phyloP scores from a whole-genome alignment of 345 rosid species.

The Melaleuca alternifolia region DNA sequence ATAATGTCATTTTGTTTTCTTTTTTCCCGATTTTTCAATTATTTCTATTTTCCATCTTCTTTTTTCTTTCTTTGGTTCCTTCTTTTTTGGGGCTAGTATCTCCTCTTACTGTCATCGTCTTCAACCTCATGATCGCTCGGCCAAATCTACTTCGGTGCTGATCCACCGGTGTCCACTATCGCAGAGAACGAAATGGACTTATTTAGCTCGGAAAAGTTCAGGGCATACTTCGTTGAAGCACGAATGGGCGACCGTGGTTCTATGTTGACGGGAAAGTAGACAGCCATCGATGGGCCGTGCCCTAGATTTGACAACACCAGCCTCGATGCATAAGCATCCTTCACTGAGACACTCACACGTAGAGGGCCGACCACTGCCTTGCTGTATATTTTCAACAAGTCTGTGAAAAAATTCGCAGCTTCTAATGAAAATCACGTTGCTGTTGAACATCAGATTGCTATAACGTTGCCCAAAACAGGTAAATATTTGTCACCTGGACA shows the following conservation, averaged over 20 bases:
- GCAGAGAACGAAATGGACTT: not conserved
- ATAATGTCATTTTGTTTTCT: accelerated
- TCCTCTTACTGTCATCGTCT: not conserved
- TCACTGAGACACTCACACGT: not conserved
- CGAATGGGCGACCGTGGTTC: too few species aligned
- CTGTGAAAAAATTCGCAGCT: not conserved
- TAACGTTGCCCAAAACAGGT: not conserved
- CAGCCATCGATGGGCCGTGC: not conserved
- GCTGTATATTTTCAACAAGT: not conserved
- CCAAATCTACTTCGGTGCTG: not conserved
- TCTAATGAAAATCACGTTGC: not conserved
- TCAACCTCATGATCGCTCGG: not conserved
- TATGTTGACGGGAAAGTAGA: not conserved
- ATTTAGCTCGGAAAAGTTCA: too few species aligned
- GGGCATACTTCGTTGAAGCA: too few species aligned
- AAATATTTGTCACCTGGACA: not conserved
- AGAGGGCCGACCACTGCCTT: not conserved
- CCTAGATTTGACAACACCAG: not conserved
- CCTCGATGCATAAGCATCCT: not conserved
- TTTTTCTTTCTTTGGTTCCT: not conserved
- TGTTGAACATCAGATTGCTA: not conserved
- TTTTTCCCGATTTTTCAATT: not conserved
- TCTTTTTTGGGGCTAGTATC: not conserved
- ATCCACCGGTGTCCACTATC: not conserved
- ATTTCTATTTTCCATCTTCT: not conserved